A percentile compares a stretch with the other conserved stretches of the same genome.
These are phyloP conservation scores for Paramecium tetraurelia DNA, from an alignment of 73 alveolate species.

Conservation along the genomic window DNA sequence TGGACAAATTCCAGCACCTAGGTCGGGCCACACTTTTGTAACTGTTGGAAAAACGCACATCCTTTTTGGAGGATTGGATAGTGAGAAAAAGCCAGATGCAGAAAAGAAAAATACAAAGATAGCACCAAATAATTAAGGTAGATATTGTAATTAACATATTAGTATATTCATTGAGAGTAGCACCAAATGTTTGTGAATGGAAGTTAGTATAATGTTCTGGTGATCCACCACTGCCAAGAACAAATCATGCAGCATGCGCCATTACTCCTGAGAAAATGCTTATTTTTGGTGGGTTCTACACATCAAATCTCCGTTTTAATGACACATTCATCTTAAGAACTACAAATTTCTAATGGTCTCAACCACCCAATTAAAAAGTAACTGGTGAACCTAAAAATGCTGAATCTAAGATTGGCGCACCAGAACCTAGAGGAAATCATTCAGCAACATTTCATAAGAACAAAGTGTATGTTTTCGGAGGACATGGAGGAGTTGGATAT, in stretches of 20 bases:
- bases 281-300: constrained; percentile 85
- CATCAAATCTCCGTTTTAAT: constrained; percentile 74
- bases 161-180: constrained; percentile 57
- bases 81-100: constrained; percentile 72
- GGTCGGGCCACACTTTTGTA: constrained; percentile 89
- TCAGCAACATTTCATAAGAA: constrained; percentile 88
- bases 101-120: constrained; percentile 65
- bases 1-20: constrained; percentile 82
- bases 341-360: constrained; percentile 68
- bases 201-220: constrained; percentile 70
- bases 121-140: constrained; percentile 59
- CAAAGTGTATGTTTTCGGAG: constrained; percentile 96
- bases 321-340: constrained; percentile 78
- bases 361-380: constrained; percentile 79
- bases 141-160: background rate
- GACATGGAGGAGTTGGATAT: constrained; percentile 98
- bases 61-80: constrained; percentile 88
- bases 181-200: constrained; percentile 71
- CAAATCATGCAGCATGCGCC: constrained; percentile 85
- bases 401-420: constrained; percentile 82
- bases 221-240: constrained; percentile 75
- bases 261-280: constrained; percentile 74
- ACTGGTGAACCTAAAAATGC: constrained; percentile 76
- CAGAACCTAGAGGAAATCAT: constrained; percentile 97
- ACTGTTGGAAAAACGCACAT: constrained; percentile 76